phyloP scores from a whole-genome alignment of 2,329 filamentous ascomycete genomes.

The Fusarium irregulare region DNA sequence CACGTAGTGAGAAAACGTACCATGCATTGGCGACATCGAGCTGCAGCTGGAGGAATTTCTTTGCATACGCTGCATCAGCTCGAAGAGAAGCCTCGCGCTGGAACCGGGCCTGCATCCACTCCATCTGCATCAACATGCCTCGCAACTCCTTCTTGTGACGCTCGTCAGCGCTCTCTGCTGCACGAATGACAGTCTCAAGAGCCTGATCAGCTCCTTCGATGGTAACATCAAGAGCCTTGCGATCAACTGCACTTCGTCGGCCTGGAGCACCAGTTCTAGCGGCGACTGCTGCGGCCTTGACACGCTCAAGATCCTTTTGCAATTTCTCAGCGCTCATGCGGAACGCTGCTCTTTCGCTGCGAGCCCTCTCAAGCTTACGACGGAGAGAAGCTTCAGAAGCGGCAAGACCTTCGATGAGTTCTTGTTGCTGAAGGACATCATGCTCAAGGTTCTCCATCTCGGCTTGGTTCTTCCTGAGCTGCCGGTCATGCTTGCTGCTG shows the following conservation, averaged over 20 bases:
- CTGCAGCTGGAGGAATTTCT: slow-evolving; percentile 82
- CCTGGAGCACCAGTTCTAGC: slow-evolving; percentile 33
- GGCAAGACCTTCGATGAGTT: slow-evolving; percentile 68
- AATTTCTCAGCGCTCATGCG: slow-evolving; percentile 66
- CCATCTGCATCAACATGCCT: slow-evolving; percentile 88
- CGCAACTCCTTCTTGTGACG: slow-evolving; percentile 80
- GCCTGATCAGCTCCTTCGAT: slow-evolving; percentile 61
- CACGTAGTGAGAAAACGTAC: slow-evolving; percentile 67
- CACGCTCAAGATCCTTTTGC: slow-evolving; percentile 61
- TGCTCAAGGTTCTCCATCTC: slow-evolving; percentile 77
- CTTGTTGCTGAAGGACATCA: slow-evolving; percentile 76
- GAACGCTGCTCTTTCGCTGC: slow-evolving; percentile 71
- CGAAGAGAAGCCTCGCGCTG: slow-evolving; percentile 84
- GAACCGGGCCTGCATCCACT: slow-evolving; percentile 87
- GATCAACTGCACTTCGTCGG: slow-evolving; percentile 28
- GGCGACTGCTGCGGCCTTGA: slow-evolving; percentile 56
- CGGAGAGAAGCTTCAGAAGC: slow-evolving; percentile 70
- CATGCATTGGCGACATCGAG: slow-evolving; percentile 88
- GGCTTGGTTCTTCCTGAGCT: slow-evolving; percentile 71
- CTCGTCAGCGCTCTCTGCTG: slow-evolving; percentile 71
- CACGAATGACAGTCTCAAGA: slow-evolving; percentile 68
- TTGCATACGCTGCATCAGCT: slow-evolving; percentile 84
- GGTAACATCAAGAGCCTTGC: slow-evolving; percentile 45
- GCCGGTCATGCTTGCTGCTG: slow-evolving; percentile 65
- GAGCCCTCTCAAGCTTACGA: slow-evolving; percentile 75